Evolutionary conservation across 768 basidiomycete genomes (phyloP), one percentile per base, ranked within the genome.

Genomic region (Porphyrellus cyaneotinctus): DNA sequence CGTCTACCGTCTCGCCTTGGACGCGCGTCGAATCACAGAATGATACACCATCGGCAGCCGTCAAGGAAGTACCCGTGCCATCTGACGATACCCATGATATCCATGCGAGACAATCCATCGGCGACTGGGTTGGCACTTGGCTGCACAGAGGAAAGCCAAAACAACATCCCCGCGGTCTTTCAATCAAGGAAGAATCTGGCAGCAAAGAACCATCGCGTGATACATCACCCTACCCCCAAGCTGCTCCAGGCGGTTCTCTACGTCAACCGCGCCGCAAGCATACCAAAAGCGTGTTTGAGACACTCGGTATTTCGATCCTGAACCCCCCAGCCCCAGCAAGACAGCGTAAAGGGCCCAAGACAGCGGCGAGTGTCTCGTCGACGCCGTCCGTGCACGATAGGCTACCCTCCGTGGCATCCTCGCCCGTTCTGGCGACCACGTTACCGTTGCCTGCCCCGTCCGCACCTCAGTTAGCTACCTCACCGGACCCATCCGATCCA

Each of bases 91-190:
- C 51, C 41, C 56, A 56, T 43, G 52, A 58, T 45, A 32, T 28
- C 47, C 57, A 57, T 35, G 8, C 24, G 14, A 68, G 60, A 49
- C 60, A 70, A 10, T 67, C 65, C 3, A 60, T 88, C 43, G 82
- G 84, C 18, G 84, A 86, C 43, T 91, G 88, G 88, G 81, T 90
- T 77, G 87, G 88, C 0, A 82, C 79, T 0, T 87, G 81, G 83
- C 84, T 87, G 77, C 74, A 71, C 17, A 84, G 83, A 64, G 75
- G 79, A 31, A 79, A 70, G 57, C 42, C 64, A 32, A 73, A 66
- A 51, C 55, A 66, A 51, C 55, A 57, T 17, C 53, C 60, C n/a
- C 62, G 67, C 22, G 51, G 60, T 43, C 17, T 65, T n/a, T 45
- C 62, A 22, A 63, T 59, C 56, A 71, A 58, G 36, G 62, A 69